These are phyloP conservation scores for Erucastrum elatum DNA, from an alignment of 345 rosid species.

Conservation along the genomic window DNA sequence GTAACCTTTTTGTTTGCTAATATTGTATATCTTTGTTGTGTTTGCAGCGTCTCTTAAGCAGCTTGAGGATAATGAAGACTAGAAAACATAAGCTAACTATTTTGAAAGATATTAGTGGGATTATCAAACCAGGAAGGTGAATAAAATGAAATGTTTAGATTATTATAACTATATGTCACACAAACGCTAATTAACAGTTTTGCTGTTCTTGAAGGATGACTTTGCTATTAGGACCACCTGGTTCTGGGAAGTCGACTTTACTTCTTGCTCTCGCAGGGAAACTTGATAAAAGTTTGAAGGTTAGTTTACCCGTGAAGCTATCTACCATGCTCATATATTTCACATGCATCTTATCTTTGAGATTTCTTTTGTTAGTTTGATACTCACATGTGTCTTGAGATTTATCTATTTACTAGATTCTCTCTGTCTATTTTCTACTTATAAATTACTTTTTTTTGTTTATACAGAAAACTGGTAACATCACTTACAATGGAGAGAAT, in stretches of 20 bases:
- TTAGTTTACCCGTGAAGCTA: conserved; percentile 41
- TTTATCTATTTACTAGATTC: background rate
- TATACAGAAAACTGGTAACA: conserved; percentile 59
- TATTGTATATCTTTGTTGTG: background rate
- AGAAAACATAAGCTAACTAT: conserved; percentile 48
- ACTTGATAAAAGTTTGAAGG: conserved; percentile 62
- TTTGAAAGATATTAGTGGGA: conserved; percentile 65
- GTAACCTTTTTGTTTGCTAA: background rate
- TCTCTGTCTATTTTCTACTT: background rate
- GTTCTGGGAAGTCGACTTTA: conserved; percentile 85
- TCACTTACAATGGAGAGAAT: conserved; percentile 76
- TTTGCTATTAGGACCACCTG: conserved; percentile 89
- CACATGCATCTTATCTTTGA: conserved; percentile 28
- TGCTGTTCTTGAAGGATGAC: conserved; percentile 65
- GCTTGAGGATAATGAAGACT: conserved; percentile 53
- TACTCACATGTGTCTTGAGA: conserved; percentile 18
- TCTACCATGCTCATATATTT: conserved; percentile 4
- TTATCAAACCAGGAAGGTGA: conserved; percentile 78
- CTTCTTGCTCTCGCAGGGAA: conserved; percentile 85
- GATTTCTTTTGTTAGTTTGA: conserved; percentile 5
- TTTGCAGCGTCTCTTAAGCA: conserved; percentile 47
- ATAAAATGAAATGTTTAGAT: background rate
- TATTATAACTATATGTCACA: background rate
- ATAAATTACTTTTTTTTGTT: background rate
- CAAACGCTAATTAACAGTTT: background rate